Evolutionary conservation across 768 basidiomycete genomes (phyloP), one percentile per base, ranked within the genome.

Genomic region (Pholiota microspora): DNA sequence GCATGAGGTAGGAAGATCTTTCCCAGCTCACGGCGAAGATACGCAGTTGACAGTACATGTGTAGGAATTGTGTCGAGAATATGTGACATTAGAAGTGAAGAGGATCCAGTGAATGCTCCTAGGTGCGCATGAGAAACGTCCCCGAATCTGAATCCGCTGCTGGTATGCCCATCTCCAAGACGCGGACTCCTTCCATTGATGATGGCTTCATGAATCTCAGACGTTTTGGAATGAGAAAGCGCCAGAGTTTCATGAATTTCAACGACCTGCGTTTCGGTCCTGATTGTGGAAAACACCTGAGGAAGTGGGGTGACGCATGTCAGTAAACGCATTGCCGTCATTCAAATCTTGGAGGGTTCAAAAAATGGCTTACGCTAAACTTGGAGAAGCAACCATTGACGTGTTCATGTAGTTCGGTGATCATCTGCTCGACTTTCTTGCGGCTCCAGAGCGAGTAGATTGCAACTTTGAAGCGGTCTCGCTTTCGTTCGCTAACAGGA

Each of bases 21-120:
- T 7, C 18, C 27, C 5, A 51, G 40, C 42, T 51, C 51, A 21
- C 51, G 40, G 21, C 51, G 51, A n/a, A 51, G 51, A 24, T 42
- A 51, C 2, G 51, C 51, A 6, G n/a, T 31, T 27, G 51, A 51
- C 10, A 51, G 51, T 3, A 44, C 51, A 5, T 42, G 51, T 3
- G 9, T 9, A 5, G 51, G 28, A 9, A 51, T 51, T 27, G 51
- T 51, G 9, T 44, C 51, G 7, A 18, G 28, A 13, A 51, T 51
- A 38, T 40, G 44, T 13, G 51, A 44, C 51, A 51, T 51, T 6
- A 29, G 51, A n/a, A 32, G 18, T 4, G 38, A n/a, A 1, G n/a
- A 31, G 2, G 51, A 44, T 12, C 42, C 21, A 2, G 27, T 29
- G 23, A 51, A 51, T n/a, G 38, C 18, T 13, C 35, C 35, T 4